A percentile compares a stretch with the other conserved stretches of the same genome.
Conservation (phyloP, 2,329 filamentous ascomycete genomes). For the Phialocephala subalpina region DNA sequence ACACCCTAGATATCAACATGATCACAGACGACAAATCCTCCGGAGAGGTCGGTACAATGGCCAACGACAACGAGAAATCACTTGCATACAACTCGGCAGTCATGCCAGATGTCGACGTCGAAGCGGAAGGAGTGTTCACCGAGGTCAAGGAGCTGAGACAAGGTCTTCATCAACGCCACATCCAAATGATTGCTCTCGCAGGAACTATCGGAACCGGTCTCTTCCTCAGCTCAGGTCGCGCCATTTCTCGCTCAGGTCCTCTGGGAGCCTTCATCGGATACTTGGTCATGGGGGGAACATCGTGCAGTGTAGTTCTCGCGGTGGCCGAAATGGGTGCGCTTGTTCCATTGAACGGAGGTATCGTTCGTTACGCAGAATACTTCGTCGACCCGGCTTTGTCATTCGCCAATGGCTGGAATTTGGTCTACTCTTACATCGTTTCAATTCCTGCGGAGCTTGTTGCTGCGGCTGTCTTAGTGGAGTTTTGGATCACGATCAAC, state of each 20-base stretch:
- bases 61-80: too few relatives aligned
- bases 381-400: constrained; percentile 49
- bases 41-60: too few relatives aligned
- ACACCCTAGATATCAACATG: too few relatives aligned
- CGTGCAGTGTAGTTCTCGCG: constrained; percentile 58
- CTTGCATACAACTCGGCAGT: too few relatives aligned
- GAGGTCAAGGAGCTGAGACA: constrained; percentile 38
- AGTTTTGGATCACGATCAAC: constrained; percentile 68
- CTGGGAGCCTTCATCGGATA: constrained; percentile 60
- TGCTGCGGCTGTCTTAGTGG: constrained; percentile 67
- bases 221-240: constrained; percentile 23
- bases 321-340: constrained; percentile 58
- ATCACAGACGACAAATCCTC: too few relatives aligned
- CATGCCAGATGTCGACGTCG: too few relatives aligned
- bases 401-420: constrained; percentile 45
- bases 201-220: constrained; percentile 53
- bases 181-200: constrained; percentile 53
- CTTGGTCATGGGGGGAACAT: constrained; percentile 56
- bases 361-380: constrained; percentile 46
- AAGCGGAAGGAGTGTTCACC: constrained; percentile 20
- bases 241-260: constrained; percentile 47
- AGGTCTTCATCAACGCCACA: constrained; percentile 52
- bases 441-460: constrained; percentile 61
- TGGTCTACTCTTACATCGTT: constrained; percentile 40
- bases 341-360: constrained; percentile 55